Conservation (phyloP, 2,329 filamentous ascomycete species). For the Neofusicoccum ribis region DNA sequence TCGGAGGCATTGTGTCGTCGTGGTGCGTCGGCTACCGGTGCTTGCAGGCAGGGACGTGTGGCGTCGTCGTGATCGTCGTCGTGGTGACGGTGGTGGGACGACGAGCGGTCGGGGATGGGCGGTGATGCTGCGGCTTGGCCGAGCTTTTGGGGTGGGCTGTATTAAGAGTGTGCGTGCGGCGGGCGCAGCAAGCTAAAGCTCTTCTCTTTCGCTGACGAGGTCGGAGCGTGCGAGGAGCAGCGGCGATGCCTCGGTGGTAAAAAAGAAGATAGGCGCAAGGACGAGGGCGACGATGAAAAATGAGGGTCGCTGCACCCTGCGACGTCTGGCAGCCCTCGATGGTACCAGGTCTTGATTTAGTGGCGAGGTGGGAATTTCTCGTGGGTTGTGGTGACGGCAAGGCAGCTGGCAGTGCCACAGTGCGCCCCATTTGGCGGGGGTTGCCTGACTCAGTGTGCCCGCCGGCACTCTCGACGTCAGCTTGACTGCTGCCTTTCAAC, state of each 20-base stretch:
- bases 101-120: neutral
- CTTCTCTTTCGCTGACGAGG: neutral
- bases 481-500: neutral
- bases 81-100: neutral
- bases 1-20: slow-evolving; percentile 72
- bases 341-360: neutral
- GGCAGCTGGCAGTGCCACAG: slow-evolving; percentile 4
- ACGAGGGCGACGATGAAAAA: neutral
- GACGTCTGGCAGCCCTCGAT: slow-evolving; percentile 2
- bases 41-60: neutral
- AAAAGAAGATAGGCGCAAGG: neutral
- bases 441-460: slow-evolving; percentile 16
- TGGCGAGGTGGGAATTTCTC: slow-evolving; percentile 20
- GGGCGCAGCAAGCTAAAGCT: slow-evolving; percentile 8
- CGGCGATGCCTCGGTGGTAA: slow-evolving; percentile 1
- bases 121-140: neutral
- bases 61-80: neutral
- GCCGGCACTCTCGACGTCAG: neutral
- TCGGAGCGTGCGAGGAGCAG: neutral
- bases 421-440: slow-evolving; percentile 15
- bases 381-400: slow-evolving; percentile 17
- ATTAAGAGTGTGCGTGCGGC: neutral
- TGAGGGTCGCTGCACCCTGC: neutral
- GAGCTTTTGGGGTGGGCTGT: neutral
- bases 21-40: neutral